Evolutionary conservation across 768 basidiomycete genomes (phyloP).

Genomic region (Cantharellus cinnabarinus): DNA sequence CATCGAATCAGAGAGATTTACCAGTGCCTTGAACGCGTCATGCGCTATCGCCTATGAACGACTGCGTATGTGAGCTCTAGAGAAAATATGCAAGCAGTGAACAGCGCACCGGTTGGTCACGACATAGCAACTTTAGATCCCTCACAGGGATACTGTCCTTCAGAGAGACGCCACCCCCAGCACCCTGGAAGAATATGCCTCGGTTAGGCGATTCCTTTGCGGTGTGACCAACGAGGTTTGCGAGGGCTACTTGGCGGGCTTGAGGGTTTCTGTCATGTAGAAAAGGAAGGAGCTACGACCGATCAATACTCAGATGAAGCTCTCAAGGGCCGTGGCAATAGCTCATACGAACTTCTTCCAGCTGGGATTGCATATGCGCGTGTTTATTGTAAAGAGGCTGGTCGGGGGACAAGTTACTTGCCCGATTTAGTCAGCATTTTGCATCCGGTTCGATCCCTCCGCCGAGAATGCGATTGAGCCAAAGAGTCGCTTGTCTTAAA

Average conservation of each 20-base stretch:
- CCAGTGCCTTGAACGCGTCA: slow-evolving; percentile 82
- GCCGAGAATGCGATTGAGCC: no score
- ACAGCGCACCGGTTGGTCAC: slow-evolving; percentile 56
- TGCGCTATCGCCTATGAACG: slow-evolving; percentile 57
- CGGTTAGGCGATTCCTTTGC: slow-evolving; percentile 48
- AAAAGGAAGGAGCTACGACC: slow-evolving; percentile 57
- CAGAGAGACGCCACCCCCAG: slow-evolving; percentile 38
- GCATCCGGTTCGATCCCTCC: no score
- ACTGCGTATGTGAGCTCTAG: background rate
- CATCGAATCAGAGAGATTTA: slow-evolving; percentile 80
- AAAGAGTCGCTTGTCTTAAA: no score
- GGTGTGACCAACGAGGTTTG: slow-evolving; percentile 67
- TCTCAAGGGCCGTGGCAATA: no score
- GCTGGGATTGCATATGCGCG: no score
- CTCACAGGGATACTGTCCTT: slow-evolving; percentile 50
- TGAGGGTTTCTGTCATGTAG: slow-evolving; percentile 72
- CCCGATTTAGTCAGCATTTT: no score
- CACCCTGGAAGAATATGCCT: slow-evolving; percentile 48
- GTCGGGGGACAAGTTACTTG: no score
- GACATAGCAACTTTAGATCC: slow-evolving; percentile 70
- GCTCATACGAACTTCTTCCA: no score
- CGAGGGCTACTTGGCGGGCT: slow-evolving; percentile 69
- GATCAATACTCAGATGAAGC: background rate
- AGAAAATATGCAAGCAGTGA: background rate
- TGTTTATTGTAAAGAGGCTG: no score